Evolutionary conservation across 805 yeast species (phyloP), one percentile per base, ranked within the genome.

Genomic region (Ogataea naganishii): DNA sequence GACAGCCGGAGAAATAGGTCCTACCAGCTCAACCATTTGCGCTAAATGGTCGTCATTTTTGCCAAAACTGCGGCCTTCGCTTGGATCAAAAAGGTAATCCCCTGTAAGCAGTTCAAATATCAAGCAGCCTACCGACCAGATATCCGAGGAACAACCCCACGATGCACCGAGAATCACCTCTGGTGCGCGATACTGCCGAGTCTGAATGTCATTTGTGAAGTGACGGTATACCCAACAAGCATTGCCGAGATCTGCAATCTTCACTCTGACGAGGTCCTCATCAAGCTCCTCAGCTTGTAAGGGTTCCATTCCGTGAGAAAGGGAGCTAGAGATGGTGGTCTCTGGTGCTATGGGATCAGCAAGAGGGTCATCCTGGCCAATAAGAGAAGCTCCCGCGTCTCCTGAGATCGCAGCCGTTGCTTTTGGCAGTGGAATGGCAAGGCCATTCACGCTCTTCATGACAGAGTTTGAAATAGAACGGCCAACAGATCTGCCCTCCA

Each of bases 201-300:
- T 76, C 49, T 76, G 81, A 35, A 76, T 75, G 44, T 75, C 80
- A 43, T 74, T 72, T 4, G 82, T 74, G 47, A 70, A 77, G 47
- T 77, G 84, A 31, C 65, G 68, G 41, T 69, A 60, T 17, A 60
- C 56, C 73, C 77, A 75, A 50, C 82, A 75, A 4, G 82, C 80
- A 47, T 77, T 77, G 20, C 84, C 84, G 37, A 77, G 60, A 49
- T 77, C 84, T 3, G 83, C 83, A 23, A 77, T 66, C 40, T 77
- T 77, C 23, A 89, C 80, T 18, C 76, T 71, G 24, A 85, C 74
- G 10, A 76, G 48, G 39, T 80, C 80, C 29, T 49, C 51, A 23
- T 56, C 46, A 14, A 58, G 35, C 31, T 58, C 63, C 16, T 56
- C 61, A 18, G 45, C 53, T 16, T 38, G 47, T n/a, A 62, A 62